Conservation (phyloP, 495 filamentous ascomycete species). For the Pyrenula massariospora region DNA sequence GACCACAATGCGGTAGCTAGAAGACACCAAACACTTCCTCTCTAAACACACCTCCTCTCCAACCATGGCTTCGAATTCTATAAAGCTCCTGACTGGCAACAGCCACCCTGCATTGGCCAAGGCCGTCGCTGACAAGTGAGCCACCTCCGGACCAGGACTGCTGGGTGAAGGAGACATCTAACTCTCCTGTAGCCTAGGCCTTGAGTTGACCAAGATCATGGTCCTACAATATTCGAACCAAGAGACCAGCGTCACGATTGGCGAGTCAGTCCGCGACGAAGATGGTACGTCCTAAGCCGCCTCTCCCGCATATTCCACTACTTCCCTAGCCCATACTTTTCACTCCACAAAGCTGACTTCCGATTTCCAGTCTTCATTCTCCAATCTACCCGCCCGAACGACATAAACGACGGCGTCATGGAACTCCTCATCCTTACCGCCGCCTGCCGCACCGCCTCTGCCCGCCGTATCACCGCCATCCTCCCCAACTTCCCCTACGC, state of each 20-base stretch:
- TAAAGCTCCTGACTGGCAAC: conserved; percentile 91
- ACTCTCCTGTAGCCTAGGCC: conserved; percentile 55
- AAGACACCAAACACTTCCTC: too few species aligned
- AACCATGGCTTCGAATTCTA: conserved; percentile 70
- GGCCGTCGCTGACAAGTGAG: conserved; percentile 80
- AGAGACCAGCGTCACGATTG: conserved; percentile 92
- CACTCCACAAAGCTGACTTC: conserved; percentile 5
- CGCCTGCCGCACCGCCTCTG: conserved; percentile 94
- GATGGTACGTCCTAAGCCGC: conserved; percentile 49
- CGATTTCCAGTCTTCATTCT: conserved; percentile 71
- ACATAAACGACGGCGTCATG: conserved; percentile 98
- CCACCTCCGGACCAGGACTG: neutral
- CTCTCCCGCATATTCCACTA: conserved; percentile 1
- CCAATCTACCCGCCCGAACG: conserved; percentile 88
- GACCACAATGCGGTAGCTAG: neutral
- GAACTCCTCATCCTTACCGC: conserved; percentile 99
- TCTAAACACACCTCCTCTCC: neutral
- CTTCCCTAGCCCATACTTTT: neutral
- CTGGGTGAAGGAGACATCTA: conserved; percentile 4
- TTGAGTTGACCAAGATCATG: conserved; percentile 86
- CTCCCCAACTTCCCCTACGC: conserved; percentile 98
- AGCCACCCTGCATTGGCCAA: conserved; percentile 87
- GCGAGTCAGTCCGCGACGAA: conserved; percentile 93
- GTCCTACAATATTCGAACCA: conserved; percentile 96
- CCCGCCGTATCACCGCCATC: conserved; percentile 80